Evolutionary conservation across 2,329 filamentous ascomycete genomes (phyloP).

Genomic region (Hymenoscyphus infarciens): DNA sequence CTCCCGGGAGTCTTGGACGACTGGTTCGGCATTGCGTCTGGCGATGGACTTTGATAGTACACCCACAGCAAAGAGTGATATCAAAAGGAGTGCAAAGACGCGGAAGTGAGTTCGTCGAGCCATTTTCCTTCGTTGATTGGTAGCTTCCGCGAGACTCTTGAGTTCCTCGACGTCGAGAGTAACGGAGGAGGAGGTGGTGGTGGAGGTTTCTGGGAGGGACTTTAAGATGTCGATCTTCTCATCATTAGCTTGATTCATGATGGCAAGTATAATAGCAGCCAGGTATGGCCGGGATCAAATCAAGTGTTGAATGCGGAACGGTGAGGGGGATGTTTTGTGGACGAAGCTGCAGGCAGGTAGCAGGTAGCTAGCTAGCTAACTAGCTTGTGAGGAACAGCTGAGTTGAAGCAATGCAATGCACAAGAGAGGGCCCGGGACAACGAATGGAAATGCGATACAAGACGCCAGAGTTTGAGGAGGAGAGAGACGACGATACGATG

Average conservation of each 20-base stretch:
- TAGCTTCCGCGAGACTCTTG: slow-evolving; percentile 6
- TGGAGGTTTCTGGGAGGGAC: slow-evolving; percentile 10
- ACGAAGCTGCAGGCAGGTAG: slow-evolving; percentile 11
- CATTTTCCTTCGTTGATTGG: slow-evolving; percentile 36
- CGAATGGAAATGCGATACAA: neutral
- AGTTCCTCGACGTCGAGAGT: slow-evolving; percentile 12
- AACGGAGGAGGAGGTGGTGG: slow-evolving; percentile 5
- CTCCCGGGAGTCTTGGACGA: slow-evolving; percentile 23
- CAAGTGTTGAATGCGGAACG: neutral
- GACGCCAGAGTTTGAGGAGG: neutral
- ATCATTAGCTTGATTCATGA: slow-evolving; percentile 24
- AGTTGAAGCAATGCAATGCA: neutral
- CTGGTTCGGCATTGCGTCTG: slow-evolving; percentile 9
- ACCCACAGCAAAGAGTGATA: slow-evolving; percentile 36
- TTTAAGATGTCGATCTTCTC: slow-evolving; percentile 19
- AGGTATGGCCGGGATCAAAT: slow-evolving; percentile 8
- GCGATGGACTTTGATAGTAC: slow-evolving; percentile 34
- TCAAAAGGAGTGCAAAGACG: slow-evolving; percentile 36
- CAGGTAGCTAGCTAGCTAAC: too few relatives aligned
- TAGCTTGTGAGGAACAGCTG: neutral
- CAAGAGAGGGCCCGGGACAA: neutral
- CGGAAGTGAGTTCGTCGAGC: slow-evolving; percentile 37
- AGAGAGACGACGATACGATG: neutral
- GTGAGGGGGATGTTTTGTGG: neutral
- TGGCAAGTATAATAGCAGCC: neutral